Conservation (phyloP, 768 basidiomycete genomes). For the Neoboletus magnificus region DNA sequence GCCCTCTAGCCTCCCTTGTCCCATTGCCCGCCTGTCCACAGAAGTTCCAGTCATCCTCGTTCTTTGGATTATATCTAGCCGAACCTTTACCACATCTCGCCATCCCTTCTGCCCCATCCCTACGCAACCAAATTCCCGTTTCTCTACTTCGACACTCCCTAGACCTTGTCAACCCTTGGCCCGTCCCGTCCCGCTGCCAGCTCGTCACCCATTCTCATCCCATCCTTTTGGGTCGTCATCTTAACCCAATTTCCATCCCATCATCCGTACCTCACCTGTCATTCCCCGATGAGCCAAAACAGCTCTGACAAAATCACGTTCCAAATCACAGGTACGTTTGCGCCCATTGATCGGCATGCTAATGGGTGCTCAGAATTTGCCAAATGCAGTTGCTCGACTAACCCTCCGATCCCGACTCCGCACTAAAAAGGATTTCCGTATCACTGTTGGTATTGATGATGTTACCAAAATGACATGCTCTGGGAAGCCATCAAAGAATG, state of each 20-base stretch:
- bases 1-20: not conserved
- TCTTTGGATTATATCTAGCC: not conserved
- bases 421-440: not conserved
- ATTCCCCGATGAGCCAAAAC: not conserved
- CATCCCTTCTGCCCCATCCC: no score
- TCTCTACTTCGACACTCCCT: no score
- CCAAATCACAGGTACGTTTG: not conserved
- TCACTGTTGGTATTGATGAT: not conserved
- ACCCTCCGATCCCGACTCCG: not conserved
- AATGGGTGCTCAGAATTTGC: not conserved
- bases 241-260: no score
- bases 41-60: not conserved
- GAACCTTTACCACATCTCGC: no score
- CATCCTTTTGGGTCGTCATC: not conserved
- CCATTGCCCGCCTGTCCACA: not conserved
- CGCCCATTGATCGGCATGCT: not conserved
- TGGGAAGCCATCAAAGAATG: not conserved
- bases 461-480: not conserved
- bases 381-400: not conserved
- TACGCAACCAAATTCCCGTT: no score
- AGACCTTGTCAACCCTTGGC: no score
- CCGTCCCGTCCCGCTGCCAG: no score
- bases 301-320: not conserved
- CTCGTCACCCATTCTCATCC: no score
- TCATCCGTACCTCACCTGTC: no score